Conservation (phyloP, 371 early-diverging fungal species). For the Capillidium heterosporum region DNA sequence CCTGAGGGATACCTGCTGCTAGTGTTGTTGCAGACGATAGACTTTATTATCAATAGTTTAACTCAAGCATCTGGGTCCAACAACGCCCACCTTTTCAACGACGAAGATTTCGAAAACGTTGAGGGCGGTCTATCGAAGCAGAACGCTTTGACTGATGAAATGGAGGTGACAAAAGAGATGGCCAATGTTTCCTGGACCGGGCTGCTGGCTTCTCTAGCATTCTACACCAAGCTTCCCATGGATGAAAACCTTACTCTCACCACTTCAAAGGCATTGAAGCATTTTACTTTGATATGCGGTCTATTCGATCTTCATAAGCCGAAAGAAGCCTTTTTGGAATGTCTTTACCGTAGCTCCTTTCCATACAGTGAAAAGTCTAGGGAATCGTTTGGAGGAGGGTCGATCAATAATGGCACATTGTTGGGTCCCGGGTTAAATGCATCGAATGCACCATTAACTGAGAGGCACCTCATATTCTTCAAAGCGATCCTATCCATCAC, state of each 20-base stretch:
- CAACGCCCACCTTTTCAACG: no score
- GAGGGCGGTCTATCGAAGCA: no score
- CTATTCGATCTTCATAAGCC: slow-evolving; percentile 55
- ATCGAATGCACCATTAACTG: slow-evolving; percentile 23
- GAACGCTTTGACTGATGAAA: no score
- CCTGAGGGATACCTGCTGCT: slow-evolving; percentile 78
- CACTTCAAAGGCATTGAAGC: slow-evolving; percentile 48
- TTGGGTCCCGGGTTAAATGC: neutral
- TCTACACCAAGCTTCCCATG: slow-evolving; percentile 50
- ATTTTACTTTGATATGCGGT: slow-evolving; percentile 69
- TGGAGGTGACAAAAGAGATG: slow-evolving; percentile 25
- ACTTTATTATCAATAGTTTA: slow-evolving; percentile 48
- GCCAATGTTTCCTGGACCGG: slow-evolving; percentile 64
- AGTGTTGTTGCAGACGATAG: slow-evolving; percentile 47
- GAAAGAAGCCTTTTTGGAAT: slow-evolving; percentile 68
- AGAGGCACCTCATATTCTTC: slow-evolving; percentile 60
- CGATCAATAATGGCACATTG: neutral
- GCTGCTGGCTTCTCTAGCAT: slow-evolving; percentile 60
- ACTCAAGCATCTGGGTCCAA: neutral
- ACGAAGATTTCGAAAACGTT: no score
- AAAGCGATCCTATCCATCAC: slow-evolving; percentile 55
- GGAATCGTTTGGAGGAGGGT: neutral
- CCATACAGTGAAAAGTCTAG: slow-evolving; percentile 21
- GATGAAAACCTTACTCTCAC: slow-evolving; percentile 72
- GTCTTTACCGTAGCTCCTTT: slow-evolving; percentile 59